A percentile compares a stretch with the other conserved stretches of the same genome.
Conservation (phyloP, 768 basidiomycete species). For the Pulveroboletus sp. region DNA sequence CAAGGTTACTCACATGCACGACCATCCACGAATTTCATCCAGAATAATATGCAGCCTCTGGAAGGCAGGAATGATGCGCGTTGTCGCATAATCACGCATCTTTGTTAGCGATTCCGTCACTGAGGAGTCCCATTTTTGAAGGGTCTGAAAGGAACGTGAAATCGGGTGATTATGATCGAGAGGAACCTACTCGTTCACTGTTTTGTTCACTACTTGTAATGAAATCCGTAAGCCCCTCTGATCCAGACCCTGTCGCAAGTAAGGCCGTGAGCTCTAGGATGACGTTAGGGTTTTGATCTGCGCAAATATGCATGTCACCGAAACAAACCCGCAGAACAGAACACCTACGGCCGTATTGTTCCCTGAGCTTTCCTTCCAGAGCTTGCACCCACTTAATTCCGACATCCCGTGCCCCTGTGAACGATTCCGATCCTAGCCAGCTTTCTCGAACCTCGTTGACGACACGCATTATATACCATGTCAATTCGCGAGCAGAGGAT, state of each 20-base stretch:
- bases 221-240: conserved; percentile 71
- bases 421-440: conserved; percentile 72
- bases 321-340: conserved; percentile 8
- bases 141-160: conserved; percentile 47
- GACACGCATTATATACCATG: conserved; percentile 68
- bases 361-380: conserved; percentile 61
- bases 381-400: conserved; percentile 72
- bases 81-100: conserved; percentile 71
- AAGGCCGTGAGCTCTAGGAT: conserved; percentile 70
- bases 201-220: conserved; percentile 76
- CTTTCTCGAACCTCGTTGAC: conserved; percentile 67
- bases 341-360: conserved; percentile 65
- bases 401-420: conserved; percentile 65
- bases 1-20: conserved; percentile 53
- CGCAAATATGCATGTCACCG: conserved; percentile 11
- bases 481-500: conserved; percentile 65
- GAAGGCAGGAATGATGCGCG: conserved; percentile 67
- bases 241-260: conserved; percentile 67
- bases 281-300: conserved; percentile 61
- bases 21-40: conserved; percentile 80
- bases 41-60: conserved; percentile 75
- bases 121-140: conserved; percentile 81
- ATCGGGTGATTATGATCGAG: conserved; percentile 7
- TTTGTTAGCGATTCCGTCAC: conserved; percentile 68
- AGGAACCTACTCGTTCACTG: conserved; percentile 67